Base-by-base conservation (phyloP, 805 yeast genomes). In the Wickerhamomyces ciferrii region DNA sequence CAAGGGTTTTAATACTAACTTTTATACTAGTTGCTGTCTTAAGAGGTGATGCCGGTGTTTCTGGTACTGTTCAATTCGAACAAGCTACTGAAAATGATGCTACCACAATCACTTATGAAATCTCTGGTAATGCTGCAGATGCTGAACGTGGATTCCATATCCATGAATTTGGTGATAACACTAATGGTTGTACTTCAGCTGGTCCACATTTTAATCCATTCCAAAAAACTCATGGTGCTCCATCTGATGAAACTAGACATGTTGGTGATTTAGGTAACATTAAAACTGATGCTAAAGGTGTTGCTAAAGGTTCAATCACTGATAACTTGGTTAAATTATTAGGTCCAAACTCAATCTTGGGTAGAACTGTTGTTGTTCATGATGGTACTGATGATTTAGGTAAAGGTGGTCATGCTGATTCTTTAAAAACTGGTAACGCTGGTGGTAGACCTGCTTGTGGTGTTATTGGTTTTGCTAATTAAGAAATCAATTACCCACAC, bases 391-490 rank as follows among this genome's bases (percentile, higher is more conserved):
- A 91, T 67, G 97, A 91, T 68, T 83, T 87, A 63, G 97, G 97
- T 68, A 84, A 87, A 76, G 96, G 97, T 70, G 96, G 90, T 52
- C 82, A 83, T 66, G 83, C 87, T 50, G 96, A 88, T 70, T 87
- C 96, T 53, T 79, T 86, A 73, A 89, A 85, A 76, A 90, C 97
- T 58, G 97, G 97, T 76, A 89, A 91, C 66, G 97, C 98, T 50
- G 98, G 98, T 69, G 91, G 85, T 58, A 90, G 98, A 83, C 87
- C 94, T 59, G 98, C 98, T 54, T 91, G 98, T 76, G 98, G 98
- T 76, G 97, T 91, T 64, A 90, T 91, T 75, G 97, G 97, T 46
- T 39, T 37, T 17, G 10, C 31, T 8, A 27, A 27, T 14, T 27
- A 27, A 27, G 18, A 34, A 10, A n/a, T 17, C 20, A 34, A 34